Evolutionary conservation across 306 rosid species (phyloP), one percentile per base, ranked within the genome.

Genomic region (Oemleria cerasiformis): DNA sequence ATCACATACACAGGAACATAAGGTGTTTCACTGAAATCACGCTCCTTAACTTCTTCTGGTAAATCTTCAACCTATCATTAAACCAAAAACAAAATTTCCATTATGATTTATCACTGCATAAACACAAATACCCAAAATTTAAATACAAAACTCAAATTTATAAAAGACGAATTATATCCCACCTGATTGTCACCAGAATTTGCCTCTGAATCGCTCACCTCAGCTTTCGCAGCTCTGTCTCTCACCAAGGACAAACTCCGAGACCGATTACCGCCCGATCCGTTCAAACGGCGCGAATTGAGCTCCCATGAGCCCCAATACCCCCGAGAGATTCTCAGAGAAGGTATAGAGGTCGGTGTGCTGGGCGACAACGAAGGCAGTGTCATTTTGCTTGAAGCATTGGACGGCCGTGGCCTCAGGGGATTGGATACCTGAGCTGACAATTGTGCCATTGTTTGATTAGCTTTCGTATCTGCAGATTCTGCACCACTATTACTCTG

Each of bases 1-100:
- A 87, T 91, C 69, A 91, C 91, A 67, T 86, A 86, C 43, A 91
- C 84, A 48, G 92, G 97, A 85, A 91, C 87, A 80, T 80, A 85
- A 5, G 96, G 80, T 23, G 89, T 85, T 60, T 96, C 91, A 3
- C 85, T 80, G 72, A 91, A 85, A 82, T 91, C 91, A 58, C 92
- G 88, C 79, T 91, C 97, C 45, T 66, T 73, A 41, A 84, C 60
- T 54, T 82, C 80, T 50, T 65, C 67, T 15, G 70, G 38, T 39
- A 20, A 38, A 43, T 69, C 77, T 49, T 14, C 69, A 63, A 65
- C 73, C 83, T 79, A 39, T 14, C 21, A 67, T 9, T 7, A 53
- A 17, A 8, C 13, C 63, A 78, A 6, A 55, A 71, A 55, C 13
- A 60, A 2, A 14, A 73, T 21, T 11, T 44, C 21, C 6, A 15